Evolutionary conservation across 73 alveolate genomes (phyloP), one percentile per base, ranked within the genome.

Genomic region (Tetrahymena malaccensis): DNA sequence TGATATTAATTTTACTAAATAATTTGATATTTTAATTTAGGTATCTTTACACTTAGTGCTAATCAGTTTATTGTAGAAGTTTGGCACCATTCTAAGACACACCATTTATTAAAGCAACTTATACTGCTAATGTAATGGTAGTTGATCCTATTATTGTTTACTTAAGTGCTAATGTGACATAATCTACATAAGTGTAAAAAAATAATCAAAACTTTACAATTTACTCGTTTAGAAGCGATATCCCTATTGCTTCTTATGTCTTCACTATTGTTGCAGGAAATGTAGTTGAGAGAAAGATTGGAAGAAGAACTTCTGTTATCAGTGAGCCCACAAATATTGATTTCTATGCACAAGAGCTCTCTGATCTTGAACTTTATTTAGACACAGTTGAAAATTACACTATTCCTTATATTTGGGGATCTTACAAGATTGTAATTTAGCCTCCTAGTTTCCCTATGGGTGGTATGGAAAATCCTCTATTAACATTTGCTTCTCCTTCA

Each of bases 391-490:
- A 96, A 44, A 95, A 56, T 19, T 98, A 95, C 85, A 93, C 96
- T 44, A 97, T 96, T 25, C 96, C 98, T 10, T 98, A 98, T 83
- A 94, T 85, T 21, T 98, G 99, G 99, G 99, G 99, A 43, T 55
- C 94, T 17, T 98, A 98, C 93, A 97, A 96, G 25, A 94, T 98
- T 17, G 96, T 98, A 13, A 96, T 98, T 94, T 96, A 96, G 85
- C 99, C 99, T 21, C 98, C 99, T 25, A 94, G 98, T 12, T 98
- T 98, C 98, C 99, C 99, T 6, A 96, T 97, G 83, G 99, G 99
- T 27, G 99, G 99, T n/a, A 98, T 98, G 99, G 99, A 98, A 94
- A 98, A 98, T 94, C 99, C 99, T 1, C 98, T 97, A 33, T 94
- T 98, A 44, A 98, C 99, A 10, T 98, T 98, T 83, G 99, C 97